Base-by-base conservation (phyloP, 129 eudicot genomes). In the Centrapalus pauciflorus region DNA sequence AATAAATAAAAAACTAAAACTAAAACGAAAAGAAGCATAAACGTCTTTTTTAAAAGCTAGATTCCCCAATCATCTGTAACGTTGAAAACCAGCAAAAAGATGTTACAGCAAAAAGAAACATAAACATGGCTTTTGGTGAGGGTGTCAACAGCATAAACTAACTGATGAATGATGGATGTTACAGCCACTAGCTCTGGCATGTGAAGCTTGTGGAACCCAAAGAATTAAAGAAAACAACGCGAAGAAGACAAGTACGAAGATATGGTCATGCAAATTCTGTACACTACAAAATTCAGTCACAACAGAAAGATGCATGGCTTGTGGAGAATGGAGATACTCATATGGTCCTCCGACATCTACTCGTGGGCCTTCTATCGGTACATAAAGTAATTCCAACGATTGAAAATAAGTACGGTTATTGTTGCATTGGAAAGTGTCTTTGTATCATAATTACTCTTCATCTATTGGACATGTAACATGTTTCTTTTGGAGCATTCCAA, bases 301-400 rank as follows among this genome's bases (percentile, higher is more conserved):
- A 37, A 77, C 35, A 4, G 93, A 87, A 34, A 61, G 84, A 69
- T 87, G 97, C 55, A 30, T 49, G 30, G 93, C 90, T 19, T 90
- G 97, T 74, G 97, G 93, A 41, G 93, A 84, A 68, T 90, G 97
- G 97, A 82, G 83, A 76, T 90, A 90, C 76, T 90, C 97, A 2
- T 82, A 87, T 5, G 97, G 95, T 32, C 86, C 88, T 21, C 90
- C 89, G 29, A 59, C 71, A 4, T 61, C 77, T 27, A 67, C 72
- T 7, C 54, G 37, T 27, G 85, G 82, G 21, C 89, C 91, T 5
- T 69, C 77, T 77, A 33, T 66, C 19, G 90, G 97, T 27, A 87
- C 89, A 40, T 90, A 66, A 87, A 7, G 3, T 19, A 17, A 40
- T 19, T 1, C 5, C 6, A 2, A 59, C 24, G 28, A 14, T 46